Conservation (phyloP, 2,329 filamentous ascomycete genomes). For the Fusarium tricinctum region DNA sequence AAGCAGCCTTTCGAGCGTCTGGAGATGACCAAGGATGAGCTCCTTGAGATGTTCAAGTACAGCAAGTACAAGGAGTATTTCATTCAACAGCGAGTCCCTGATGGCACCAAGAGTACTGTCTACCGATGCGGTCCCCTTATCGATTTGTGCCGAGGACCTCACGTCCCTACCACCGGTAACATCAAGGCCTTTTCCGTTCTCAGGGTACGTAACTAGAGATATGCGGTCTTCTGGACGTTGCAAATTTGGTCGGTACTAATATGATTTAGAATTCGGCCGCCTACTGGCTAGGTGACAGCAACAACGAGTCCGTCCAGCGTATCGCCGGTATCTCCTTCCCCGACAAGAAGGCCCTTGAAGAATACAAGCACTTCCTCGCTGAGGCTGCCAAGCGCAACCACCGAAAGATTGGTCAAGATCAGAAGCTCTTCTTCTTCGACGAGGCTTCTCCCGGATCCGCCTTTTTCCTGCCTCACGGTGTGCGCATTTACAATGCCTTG, state of each 20-base stretch:
- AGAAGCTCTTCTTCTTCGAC: conserved; percentile 98
- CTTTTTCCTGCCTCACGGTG: conserved; percentile 93
- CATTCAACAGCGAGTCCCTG: conserved; percentile 78
- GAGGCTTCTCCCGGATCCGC: conserved; percentile 92
- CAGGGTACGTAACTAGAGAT: conserved; percentile 65
- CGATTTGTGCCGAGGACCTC: conserved; percentile 94
- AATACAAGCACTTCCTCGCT: conserved; percentile 94
- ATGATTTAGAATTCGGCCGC: conserved; percentile 75
- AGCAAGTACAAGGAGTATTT: conserved; percentile 99
- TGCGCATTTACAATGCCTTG: conserved; percentile 92
- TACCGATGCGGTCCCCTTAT: conserved; percentile 95
- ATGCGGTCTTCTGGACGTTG: no score
- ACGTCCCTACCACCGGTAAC: conserved; percentile 90
- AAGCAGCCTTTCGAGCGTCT: conserved; percentile 95
- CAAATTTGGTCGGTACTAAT: conserved; percentile 27
- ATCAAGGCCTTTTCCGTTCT: conserved; percentile 96
- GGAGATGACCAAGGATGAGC: conserved; percentile 88
- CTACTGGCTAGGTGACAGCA: conserved; percentile 94
- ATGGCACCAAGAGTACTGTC: conserved; percentile 92
- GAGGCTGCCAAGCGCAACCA: conserved; percentile 99
- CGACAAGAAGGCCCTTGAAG: conserved; percentile 93
- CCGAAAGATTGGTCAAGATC: conserved; percentile 91
- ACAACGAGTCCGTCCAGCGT: conserved; percentile 94
- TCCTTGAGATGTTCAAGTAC: conserved; percentile 95
- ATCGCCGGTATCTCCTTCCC: conserved; percentile 97